Base-by-base conservation (phyloP, 305 asterid genomes). In the Fraxinus dipetala region DNA sequence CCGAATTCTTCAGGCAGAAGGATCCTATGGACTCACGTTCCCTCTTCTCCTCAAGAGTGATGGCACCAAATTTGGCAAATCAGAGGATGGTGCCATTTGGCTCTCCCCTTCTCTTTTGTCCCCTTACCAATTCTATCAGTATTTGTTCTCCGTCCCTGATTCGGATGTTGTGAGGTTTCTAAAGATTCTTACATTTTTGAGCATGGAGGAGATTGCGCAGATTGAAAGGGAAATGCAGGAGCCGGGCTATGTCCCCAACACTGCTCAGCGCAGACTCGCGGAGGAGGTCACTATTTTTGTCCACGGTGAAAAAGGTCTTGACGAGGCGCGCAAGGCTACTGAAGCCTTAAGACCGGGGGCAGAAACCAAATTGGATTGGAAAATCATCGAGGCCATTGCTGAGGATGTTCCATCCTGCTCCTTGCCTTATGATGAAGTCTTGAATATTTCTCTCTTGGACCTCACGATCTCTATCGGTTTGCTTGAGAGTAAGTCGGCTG, bases 1-100 rank as follows among this genome's bases (percentile, higher is more conserved):
- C 26, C 86, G 89, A 74, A 89, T 91, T 79, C 90, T 94, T 20
- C 89, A 86, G 35, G 85, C 85, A 0, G 91, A 91, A 20, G 92
- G 91, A 51, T 91, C 90, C 1, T 87, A 89, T 72, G 97, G 95
- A 13, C 87, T 94, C 84, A 94, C 98, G 35, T 94, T 92, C 81
- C 97, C 97, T n/a, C 95, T 94, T 48, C 94, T 95, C 54, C 95
- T 95, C 83, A 94, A 92, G 87, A 90, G 94, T 51, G 99, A 95
- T 22, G 98, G 98, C 13, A 90, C 97, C 56, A 95, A 95, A 72
- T 95, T 95, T 61, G 99, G 99, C 0, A 95, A 95, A 87, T 95
- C 99, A 3, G 99, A 95, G 80, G 97, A 91, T 38, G 98, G 97
- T 0, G 97, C 97, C 22, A 84, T 95, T 28, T 95, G 99, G 98